Evolutionary conservation across 1,284 basidiomycete genomes (phyloP).

Genomic region (Golubevia pallescens): DNA sequence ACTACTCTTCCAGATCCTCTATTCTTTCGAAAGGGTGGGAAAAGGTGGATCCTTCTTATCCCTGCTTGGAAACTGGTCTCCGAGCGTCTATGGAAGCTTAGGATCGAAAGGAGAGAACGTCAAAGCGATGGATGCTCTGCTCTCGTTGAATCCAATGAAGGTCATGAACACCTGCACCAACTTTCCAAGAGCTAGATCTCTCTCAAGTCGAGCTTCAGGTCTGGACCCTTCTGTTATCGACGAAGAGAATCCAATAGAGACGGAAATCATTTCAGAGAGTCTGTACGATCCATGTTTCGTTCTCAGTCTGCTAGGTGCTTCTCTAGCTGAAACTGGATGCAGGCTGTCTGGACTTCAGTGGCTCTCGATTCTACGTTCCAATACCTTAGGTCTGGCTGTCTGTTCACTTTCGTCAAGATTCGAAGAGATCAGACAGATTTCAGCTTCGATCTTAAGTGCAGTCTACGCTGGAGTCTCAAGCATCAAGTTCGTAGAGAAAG

Average conservation of each 20-base stretch:
- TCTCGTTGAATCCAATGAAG: conserved; percentile 30
- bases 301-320: conserved; percentile 32
- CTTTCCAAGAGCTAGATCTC: conserved; percentile 26
- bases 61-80: conserved; percentile 22
- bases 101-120: background rate
- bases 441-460: conserved; percentile 28
- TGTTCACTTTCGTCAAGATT: conserved; percentile 42
- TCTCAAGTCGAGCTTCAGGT: background rate
- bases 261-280: background rate
- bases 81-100: conserved; percentile 4
- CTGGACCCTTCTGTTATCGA: too few relatives aligned
- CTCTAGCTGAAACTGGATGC: conserved; percentile 18
- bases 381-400: conserved; percentile 40
- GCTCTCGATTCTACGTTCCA: conserved; percentile 49
- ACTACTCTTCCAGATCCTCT: conserved; percentile 24
- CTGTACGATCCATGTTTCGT: conserved; percentile 55
- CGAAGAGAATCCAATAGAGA: too few relatives aligned
- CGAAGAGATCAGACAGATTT: conserved; percentile 21
- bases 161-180: conserved; percentile 43
- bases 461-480: conserved; percentile 27
- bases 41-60: conserved; percentile 17
- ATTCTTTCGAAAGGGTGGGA: conserved; percentile 19
- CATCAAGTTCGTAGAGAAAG: conserved; percentile 46
- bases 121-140: conserved; percentile 31
- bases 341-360: conserved; percentile 45